A percentile compares a stretch with the other conserved stretches of the same genome.
Conservation (phyloP, 202 grass and related monocot species). For the Panicum hallii region DNA sequence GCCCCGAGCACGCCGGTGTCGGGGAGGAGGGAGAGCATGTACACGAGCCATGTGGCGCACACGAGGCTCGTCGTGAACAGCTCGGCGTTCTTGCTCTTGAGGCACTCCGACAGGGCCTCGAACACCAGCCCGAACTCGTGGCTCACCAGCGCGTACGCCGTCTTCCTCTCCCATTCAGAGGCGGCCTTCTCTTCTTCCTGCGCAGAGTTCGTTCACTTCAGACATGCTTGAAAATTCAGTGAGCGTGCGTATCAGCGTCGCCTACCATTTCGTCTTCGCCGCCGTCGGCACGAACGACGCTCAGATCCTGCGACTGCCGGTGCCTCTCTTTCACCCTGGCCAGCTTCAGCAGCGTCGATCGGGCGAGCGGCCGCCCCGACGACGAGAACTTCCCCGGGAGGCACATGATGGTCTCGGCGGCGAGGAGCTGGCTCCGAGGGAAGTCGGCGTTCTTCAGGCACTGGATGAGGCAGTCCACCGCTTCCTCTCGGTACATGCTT, state of each 20-base stretch:
- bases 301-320: slow-evolving; percentile 54
- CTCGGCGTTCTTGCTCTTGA: slow-evolving; percentile 56
- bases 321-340: slow-evolving; percentile 65
- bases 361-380: slow-evolving; percentile 61
- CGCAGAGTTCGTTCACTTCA: neutral
- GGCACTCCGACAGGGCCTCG: slow-evolving; percentile 68
- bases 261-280: slow-evolving; percentile 41
- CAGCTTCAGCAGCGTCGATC: slow-evolving; percentile 60
- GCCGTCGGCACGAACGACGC: slow-evolving; percentile 14
- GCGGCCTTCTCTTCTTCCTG: slow-evolving; percentile 62
- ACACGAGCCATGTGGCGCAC: slow-evolving; percentile 62
- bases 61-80: slow-evolving; percentile 66
- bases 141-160: slow-evolving; percentile 65
- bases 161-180: slow-evolving; percentile 67
- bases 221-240: too few relatives aligned
- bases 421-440: slow-evolving; percentile 62
- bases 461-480: slow-evolving; percentile 63
- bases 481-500: slow-evolving; percentile 75
- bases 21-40: slow-evolving; percentile 72
- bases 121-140: slow-evolving; percentile 77
- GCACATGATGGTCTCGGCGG: slow-evolving; percentile 68
- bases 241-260: too few relatives aligned
- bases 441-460: slow-evolving; percentile 68
- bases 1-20: slow-evolving; percentile 74
- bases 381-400: slow-evolving; percentile 68